Conservation (phyloP, 495 filamentous ascomycete genomes). For the Penicillium alfredii region DNA sequence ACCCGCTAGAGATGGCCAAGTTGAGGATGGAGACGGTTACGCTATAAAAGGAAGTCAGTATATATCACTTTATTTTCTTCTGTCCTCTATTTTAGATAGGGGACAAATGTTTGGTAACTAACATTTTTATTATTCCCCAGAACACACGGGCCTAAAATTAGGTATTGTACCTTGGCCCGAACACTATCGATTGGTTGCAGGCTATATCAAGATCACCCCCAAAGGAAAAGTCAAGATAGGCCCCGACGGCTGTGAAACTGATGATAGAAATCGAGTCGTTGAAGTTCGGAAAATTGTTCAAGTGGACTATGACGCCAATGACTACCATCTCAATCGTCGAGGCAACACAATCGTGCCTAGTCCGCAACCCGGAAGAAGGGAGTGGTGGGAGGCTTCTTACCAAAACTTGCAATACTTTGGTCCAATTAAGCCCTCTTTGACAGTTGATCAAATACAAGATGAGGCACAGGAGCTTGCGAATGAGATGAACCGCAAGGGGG, state of each 20-base stretch:
- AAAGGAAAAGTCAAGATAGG: neutral
- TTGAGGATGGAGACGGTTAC: too few species aligned
- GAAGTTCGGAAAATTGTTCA: neutral
- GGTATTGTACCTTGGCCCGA: neutral
- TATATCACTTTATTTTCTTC: too few species aligned
- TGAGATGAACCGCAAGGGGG: neutral
- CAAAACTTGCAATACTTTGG: neutral
- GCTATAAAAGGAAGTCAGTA: too few species aligned
- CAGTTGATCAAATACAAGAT: too few species aligned
- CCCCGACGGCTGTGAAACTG: neutral
- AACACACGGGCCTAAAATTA: neutral
- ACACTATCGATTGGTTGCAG: neutral
- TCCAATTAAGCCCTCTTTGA: too few species aligned
- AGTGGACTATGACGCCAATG: too few species aligned
- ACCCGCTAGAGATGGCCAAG: neutral
- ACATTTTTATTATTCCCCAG: neutral
- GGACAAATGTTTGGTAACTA: too few species aligned
- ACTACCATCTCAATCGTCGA: too few species aligned
- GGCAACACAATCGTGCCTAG: too few species aligned
- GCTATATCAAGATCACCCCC: neutral
- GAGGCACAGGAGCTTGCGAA: neutral
- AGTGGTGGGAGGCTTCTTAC: neutral
- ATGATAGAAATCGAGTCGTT: neutral
- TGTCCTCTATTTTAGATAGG: too few species aligned
- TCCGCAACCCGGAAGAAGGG: too few species aligned